A percentile compares a stretch with the other conserved stretches of the same genome.
phyloP scores from a whole-genome alignment of 2,329 filamentous ascomycete genomes.

The Ascochyta koolunga region DNA sequence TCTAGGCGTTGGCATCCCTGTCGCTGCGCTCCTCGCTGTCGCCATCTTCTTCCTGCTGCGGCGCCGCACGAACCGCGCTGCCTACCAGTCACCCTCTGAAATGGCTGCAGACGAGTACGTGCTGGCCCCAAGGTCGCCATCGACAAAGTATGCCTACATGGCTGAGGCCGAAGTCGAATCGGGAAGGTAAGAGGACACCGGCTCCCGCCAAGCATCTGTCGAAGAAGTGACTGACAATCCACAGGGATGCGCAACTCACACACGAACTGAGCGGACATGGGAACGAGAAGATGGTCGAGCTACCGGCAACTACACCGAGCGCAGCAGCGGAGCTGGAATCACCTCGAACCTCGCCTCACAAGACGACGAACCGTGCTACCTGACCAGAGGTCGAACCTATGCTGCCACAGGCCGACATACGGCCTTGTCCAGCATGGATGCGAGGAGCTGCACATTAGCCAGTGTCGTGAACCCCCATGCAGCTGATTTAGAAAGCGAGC shows the following conservation, averaged over 20 bases:
- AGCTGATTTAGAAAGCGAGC: too few species aligned
- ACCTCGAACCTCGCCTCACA: background rate
- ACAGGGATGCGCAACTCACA: background rate
- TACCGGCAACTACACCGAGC: background rate
- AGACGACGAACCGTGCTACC: background rate
- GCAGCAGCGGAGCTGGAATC: slow-evolving; percentile 6
- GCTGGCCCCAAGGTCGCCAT: background rate
- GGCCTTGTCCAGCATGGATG: too few species aligned
- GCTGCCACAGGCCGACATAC: too few species aligned
- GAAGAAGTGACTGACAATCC: background rate
- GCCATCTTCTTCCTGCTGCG: slow-evolving; percentile 10
- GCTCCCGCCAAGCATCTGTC: background rate
- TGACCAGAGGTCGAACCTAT: too few species aligned
- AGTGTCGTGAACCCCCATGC: too few species aligned
- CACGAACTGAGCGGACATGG: slow-evolving; percentile 1
- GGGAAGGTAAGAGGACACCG: background rate
- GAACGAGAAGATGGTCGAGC: background rate
- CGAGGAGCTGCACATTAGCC: too few species aligned
- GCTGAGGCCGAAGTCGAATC: background rate
- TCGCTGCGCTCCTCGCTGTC: slow-evolving; percentile 6
- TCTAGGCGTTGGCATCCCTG: slow-evolving; percentile 14
- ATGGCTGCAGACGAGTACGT: slow-evolving; percentile 4
- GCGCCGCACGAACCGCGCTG: background rate
- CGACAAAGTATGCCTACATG: slow-evolving; percentile 7
- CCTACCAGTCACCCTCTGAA: background rate